Evolutionary conservation across 768 basidiomycete genomes (phyloP), one percentile per base, ranked within the genome.

Genomic region (Melanogaster broomeanus): DNA sequence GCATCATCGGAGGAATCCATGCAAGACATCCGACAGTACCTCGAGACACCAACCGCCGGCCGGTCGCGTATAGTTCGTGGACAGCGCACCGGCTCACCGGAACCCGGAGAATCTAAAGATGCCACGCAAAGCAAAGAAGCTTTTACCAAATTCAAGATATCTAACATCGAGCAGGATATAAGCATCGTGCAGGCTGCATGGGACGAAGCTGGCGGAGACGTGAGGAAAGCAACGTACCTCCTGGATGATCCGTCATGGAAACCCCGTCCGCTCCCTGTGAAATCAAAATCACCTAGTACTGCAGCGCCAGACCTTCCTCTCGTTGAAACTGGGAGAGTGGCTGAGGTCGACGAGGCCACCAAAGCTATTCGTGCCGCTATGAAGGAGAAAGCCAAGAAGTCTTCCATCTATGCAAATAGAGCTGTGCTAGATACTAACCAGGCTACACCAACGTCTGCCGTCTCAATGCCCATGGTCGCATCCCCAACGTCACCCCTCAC

Each of bases 321-420:
- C 22, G 35, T 42, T 37, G 52, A 82, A 40, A 71, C 77, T 5
- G 88, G 88, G 27, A 76, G 86, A 40, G 85, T 90, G 28, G 81
- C 77, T 52, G 88, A 88, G 63, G 65, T 89, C 22, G 87, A 89
- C 34, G 86, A 90, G 55, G 87, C 84, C n/a, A 78, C 74, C 35
- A 83, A 82, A 58, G 87, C 85, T 2, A 81, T 76, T 55, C 77
- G 85, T 53, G 80, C 77, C 18, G 83, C 86, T 30, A 76, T 75
- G 51, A 84, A 77, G 63, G 88, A 90, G 70, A 85, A 88, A 67
- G 88, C 84, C 19, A 90, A 87, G 68, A 86, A 82, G 61, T 91
- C 90, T n/a, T 77, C 83, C 66, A 92, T 92, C 44, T 91, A 91
- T 58, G 84, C 85, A 37, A 87, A 85, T 56, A 79, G 87, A 49